phyloP scores from a whole-genome alignment of 306 rosid genomes.

The Casuarina glauca region DNA sequence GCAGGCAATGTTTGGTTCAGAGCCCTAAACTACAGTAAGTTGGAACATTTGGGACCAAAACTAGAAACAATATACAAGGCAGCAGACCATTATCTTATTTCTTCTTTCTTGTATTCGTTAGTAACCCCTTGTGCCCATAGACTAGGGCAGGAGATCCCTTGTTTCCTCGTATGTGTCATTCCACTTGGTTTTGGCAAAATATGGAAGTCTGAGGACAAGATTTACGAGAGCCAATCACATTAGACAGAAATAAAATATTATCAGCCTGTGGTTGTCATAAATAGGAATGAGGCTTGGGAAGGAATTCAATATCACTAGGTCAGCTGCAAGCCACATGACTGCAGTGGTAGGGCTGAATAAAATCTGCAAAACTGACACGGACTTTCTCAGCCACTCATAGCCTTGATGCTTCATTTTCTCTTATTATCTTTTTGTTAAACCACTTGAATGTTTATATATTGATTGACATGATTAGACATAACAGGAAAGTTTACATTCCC shows the following conservation, averaged over 20 bases:
- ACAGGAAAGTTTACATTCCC: too few species aligned
- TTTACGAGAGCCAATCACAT: constrained; percentile 3
- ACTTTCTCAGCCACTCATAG: too few species aligned
- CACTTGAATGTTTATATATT: too few species aligned
- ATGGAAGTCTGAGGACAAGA: background rate
- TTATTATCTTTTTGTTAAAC: too few species aligned
- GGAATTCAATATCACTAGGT: background rate
- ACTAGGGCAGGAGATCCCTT: background rate
- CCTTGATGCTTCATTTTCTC: too few species aligned
- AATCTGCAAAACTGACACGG: background rate
- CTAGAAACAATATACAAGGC: background rate
- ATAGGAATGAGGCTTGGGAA: too few species aligned
- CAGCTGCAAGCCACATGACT: background rate
- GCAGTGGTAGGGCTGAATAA: background rate
- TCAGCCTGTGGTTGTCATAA: background rate
- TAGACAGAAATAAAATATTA: background rate
- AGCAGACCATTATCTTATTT: background rate
- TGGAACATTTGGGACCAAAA: background rate
- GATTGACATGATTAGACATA: too few species aligned
- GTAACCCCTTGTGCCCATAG: background rate
- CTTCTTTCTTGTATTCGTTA: too few species aligned
- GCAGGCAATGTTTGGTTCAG: background rate
- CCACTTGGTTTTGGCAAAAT: background rate
- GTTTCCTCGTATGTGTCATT: constrained; percentile 15
- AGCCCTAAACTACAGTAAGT: background rate